These are phyloP conservation scores for Starmerella cellae DNA, from an alignment of 805 yeast genomes.

Conservation along the genomic window DNA sequence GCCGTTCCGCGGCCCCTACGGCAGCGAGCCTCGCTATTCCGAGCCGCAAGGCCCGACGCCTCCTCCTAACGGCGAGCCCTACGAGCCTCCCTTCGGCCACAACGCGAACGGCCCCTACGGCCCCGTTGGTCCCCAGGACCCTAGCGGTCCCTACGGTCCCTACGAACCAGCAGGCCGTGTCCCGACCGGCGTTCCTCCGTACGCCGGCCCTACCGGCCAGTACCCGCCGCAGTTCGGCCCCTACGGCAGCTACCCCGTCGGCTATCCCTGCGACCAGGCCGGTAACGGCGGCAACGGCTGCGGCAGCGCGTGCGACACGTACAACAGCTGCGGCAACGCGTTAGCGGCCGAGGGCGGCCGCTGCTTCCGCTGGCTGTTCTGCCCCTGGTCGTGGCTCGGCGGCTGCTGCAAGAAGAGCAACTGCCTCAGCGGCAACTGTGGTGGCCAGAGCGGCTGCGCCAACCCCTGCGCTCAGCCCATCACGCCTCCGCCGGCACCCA, in stretches of 20 bases:
- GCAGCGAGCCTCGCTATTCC: not conserved
- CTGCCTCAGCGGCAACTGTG: not conserved
- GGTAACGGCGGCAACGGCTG: conserved; percentile 1
- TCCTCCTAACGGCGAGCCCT: not conserved
- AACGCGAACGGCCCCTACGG: not conserved
- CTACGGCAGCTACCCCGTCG: not conserved
- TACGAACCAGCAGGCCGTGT: not conserved
- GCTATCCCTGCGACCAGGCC: not conserved
- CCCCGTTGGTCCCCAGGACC: not conserved
- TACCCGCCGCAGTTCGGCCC: not conserved
- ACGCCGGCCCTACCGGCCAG: not conserved
- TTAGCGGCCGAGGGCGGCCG: conserved; percentile 5
- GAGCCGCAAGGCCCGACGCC: not conserved
- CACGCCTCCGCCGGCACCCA: no score
- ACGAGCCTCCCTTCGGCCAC: not conserved
- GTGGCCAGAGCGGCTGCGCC: not conserved
- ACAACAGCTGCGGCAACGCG: not conserved
- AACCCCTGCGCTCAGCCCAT: not conserved
- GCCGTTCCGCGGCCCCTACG: conserved; percentile 1
- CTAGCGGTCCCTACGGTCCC: not conserved
- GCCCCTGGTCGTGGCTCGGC: conserved; percentile 11
- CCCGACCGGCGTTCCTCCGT: not conserved
- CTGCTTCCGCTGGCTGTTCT: conserved; percentile 5
- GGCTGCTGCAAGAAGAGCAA: not conserved
- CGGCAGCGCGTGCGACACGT: not conserved